phyloP scores from a whole-genome alignment of 2,329 filamentous ascomycete species.

The Penicillium sp. region DNA sequence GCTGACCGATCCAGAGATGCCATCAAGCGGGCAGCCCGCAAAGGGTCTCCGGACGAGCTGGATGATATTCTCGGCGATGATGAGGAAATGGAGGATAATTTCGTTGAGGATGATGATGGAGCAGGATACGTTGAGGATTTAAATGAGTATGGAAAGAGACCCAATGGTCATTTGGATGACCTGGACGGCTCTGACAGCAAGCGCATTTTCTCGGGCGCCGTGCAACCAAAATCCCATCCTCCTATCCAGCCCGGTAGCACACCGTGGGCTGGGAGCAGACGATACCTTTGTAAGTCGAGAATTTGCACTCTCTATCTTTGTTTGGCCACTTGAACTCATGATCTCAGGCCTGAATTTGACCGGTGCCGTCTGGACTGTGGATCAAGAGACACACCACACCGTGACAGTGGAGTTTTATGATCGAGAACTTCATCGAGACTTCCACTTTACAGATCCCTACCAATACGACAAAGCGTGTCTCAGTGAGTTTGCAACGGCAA shows the following conservation, averaged over 20 bases:
- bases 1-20: slow-evolving; percentile 58
- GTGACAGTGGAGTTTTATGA: slow-evolving; percentile 98
- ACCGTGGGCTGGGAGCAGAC: slow-evolving; percentile 90
- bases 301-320: not conserved
- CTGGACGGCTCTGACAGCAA: slow-evolving; percentile 51
- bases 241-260: slow-evolving; percentile 93
- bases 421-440: slow-evolving; percentile 85
- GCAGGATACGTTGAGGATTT: slow-evolving; percentile 75
- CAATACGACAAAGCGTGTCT: slow-evolving; percentile 95
- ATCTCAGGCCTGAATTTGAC: slow-evolving; percentile 71
- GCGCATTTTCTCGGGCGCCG: slow-evolving; percentile 49
- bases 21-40: slow-evolving; percentile 54
- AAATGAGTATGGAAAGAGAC: slow-evolving; percentile 64
- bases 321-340: slow-evolving; percentile 24
- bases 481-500: slow-evolving; percentile 46
- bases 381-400: slow-evolving; percentile 90
- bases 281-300: slow-evolving; percentile 69
- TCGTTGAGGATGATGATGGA: slow-evolving; percentile 92
- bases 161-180: slow-evolving; percentile 51
- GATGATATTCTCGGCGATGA: slow-evolving; percentile 74
- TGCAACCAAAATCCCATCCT: slow-evolving; percentile 71
- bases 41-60: slow-evolving; percentile 71
- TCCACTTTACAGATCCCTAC: slow-evolving; percentile 96
- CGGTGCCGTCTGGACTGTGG: slow-evolving; percentile 94
- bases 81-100: slow-evolving; percentile 67